These are phyloP conservation scores for Kwoniella sp. DNA, from an alignment of 768 basidiomycete genomes.

Conservation along the genomic window DNA sequence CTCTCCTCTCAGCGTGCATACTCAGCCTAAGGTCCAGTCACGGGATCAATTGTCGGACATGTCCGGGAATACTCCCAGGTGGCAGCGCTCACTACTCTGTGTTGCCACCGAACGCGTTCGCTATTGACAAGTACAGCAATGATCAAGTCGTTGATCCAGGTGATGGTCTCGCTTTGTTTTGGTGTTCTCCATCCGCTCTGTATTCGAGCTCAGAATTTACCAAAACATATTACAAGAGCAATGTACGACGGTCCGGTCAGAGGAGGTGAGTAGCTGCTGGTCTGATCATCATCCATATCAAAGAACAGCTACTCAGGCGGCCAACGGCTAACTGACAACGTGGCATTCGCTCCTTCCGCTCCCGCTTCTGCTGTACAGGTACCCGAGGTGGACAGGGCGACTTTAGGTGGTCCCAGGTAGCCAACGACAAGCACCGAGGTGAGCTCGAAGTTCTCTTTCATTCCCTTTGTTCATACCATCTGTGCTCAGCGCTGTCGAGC, in stretches of 20 bases:
- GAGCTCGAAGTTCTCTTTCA: constrained; percentile 1
- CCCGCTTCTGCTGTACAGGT: constrained; percentile 31
- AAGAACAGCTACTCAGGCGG: too few relatives aligned
- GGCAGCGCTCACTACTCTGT: neutral
- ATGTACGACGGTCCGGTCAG: constrained; percentile 52
- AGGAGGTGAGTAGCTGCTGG: constrained; percentile 38
- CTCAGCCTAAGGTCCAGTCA: neutral
- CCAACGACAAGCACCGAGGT: constrained; percentile 52
- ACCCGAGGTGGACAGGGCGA: constrained; percentile 54
- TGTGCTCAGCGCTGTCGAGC: too few relatives aligned
- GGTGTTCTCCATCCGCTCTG: too few relatives aligned
- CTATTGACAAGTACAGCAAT: too few relatives aligned
- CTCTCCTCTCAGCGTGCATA: neutral
- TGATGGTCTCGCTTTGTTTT: too few relatives aligned
- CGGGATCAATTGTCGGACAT: constrained; percentile 27
- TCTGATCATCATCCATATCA: neutral
- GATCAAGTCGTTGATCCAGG: too few relatives aligned
- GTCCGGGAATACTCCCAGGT: constrained; percentile 11
- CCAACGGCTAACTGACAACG: neutral
- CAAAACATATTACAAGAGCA: neutral
- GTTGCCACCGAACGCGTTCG: constrained; percentile 1
- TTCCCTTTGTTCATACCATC: too few relatives aligned
- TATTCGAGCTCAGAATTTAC: too few relatives aligned
- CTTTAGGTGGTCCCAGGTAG: constrained; percentile 49
- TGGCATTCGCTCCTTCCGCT: constrained; percentile 5